Base-by-base conservation (phyloP, 768 basidiomycete genomes). In the Suillus clintonianus region DNA sequence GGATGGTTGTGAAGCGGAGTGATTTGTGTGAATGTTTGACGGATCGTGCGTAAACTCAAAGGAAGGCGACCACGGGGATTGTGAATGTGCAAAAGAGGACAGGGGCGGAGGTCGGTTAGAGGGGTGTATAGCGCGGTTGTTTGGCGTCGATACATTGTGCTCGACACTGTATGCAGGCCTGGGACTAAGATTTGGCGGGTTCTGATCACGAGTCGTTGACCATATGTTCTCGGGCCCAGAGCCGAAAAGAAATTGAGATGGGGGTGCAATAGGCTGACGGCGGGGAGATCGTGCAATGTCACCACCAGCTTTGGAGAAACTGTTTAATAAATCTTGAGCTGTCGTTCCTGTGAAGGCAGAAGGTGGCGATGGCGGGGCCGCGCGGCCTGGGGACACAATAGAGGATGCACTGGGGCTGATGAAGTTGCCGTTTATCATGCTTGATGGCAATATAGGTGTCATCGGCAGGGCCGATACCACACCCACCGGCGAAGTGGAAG, bases 321-420 rank as follows among this genome's bases (percentile, higher is more conserved):
- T 82, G 60, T 86, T 85, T 48, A 91, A 69, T 2, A 92, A 79
- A 69, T 91, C 90, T 69, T 87, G 81, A 0, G 90, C 90, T 14
- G 90, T 92, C 0, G 83, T 88, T 27, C 73, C 68, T 3, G 69
- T 69, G 3, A 69, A 61, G n/a, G 69, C 42, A 8, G 70, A 59
- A 48, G 73, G 60, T 2, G 32, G 51, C 51, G 70, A 67, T 66
- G 63, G 69, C 17, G 76, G 71, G 45, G 76, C 69, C 0, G 71
- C 62, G n/a, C 69, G 68, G n/a, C 74, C 60, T n/a, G 78, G 66
- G 7, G 64, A 62, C 1, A 47, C 48, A 17, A 60, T 37, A 19
- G 50, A 61, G n/a, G 65, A 45, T 0, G 30, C 19, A 56, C 58
- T 65, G 34, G 37, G 5, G 53, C n/a, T 22, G 43, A 36, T 24